These are phyloP conservation scores for Tylopilus plumbeoviolaceoides DNA, from an alignment of 768 basidiomycete genomes.

Conservation along the genomic window DNA sequence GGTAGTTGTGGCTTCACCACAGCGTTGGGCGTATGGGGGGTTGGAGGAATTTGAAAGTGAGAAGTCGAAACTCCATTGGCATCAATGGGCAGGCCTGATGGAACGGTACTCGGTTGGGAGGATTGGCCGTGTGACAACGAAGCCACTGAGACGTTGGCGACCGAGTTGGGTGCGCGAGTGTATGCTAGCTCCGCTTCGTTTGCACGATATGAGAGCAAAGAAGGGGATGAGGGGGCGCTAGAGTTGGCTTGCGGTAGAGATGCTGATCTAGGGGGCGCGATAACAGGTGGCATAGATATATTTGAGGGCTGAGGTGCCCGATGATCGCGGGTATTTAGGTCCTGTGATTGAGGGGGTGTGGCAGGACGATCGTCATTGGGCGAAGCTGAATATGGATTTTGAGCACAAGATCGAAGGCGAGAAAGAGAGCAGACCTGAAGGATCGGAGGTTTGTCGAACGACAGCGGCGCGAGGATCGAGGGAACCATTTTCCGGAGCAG, in stretches of 20 bases:
- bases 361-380: slow-evolving; percentile 21
- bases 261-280: slow-evolving; percentile 19
- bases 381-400: slow-evolving; percentile 4
- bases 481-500: slow-evolving; percentile 11
- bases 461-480: slow-evolving; percentile 25
- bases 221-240: slow-evolving; percentile 5
- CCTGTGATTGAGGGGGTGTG: slow-evolving; percentile 18
- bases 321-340: slow-evolving; percentile 5
- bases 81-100: background rate
- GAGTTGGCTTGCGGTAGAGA: slow-evolving; percentile 18
- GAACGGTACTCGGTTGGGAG: slow-evolving; percentile 7
- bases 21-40: slow-evolving; percentile 21
- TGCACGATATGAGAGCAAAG: slow-evolving; percentile 18
- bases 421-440: slow-evolving; percentile 28
- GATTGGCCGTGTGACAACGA: slow-evolving; percentile 2
- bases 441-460: slow-evolving; percentile 30
- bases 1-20: slow-evolving; percentile 11
- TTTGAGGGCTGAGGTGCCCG: slow-evolving; percentile 4
- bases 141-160: slow-evolving; percentile 2
- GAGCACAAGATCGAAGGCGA: background rate
- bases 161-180: slow-evolving; percentile 4
- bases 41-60: slow-evolving; percentile 6
- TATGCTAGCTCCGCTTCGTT: slow-evolving; percentile 11
- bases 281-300: slow-evolving; percentile 4
- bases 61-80: background rate